Percentiles rank a stretch among this genome's conserved stretches.
Evolutionary conservation across 176 grass and related monocot genomes (phyloP).

Genomic region (Neostapfia colusana): DNA sequence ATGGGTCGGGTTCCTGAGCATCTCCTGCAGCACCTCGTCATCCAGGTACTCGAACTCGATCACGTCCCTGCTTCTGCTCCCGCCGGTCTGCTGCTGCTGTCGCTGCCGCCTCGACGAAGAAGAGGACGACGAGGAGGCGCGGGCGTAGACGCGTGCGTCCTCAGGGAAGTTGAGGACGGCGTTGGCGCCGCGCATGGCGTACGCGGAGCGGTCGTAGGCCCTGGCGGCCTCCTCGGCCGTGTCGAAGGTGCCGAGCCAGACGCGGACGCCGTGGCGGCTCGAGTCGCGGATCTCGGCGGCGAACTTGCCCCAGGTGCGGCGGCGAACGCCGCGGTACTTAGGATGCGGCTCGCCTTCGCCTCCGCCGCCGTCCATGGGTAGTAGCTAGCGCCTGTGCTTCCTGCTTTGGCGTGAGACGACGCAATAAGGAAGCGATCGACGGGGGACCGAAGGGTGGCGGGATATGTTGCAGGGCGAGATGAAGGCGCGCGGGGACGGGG

Average conservation of each 20-base stretch:
- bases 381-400: neutral
- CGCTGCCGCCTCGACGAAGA: neutral
- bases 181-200: slow-evolving; percentile 68
- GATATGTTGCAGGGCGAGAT: neutral
- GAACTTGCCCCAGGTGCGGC: slow-evolving; percentile 72
- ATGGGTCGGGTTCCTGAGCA: slow-evolving; percentile 30
- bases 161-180: slow-evolving; percentile 89
- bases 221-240: slow-evolving; percentile 80
- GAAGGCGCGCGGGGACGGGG: slow-evolving; percentile 11
- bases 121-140: neutral
- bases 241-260: slow-evolving; percentile 82
- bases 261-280: slow-evolving; percentile 63
- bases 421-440: no score
- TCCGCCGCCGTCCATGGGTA: slow-evolving; percentile 28
- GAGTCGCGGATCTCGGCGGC: slow-evolving; percentile 93
- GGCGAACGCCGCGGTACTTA: slow-evolving; percentile 75
- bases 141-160: slow-evolving; percentile 43
- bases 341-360: slow-evolving; percentile 45
- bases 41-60: slow-evolving; percentile 81
- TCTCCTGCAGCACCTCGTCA: slow-evolving; percentile 71
- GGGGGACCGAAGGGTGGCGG: no score
- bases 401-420: no score
- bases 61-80: slow-evolving; percentile 30
- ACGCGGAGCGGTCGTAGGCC: slow-evolving; percentile 76
- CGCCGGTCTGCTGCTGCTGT: neutral